A percentile compares a stretch with the other conserved stretches of the same genome.
These are phyloP conservation scores for Podaxis sp. DNA, from an alignment of 768 basidiomycete species.

Conservation along the genomic window DNA sequence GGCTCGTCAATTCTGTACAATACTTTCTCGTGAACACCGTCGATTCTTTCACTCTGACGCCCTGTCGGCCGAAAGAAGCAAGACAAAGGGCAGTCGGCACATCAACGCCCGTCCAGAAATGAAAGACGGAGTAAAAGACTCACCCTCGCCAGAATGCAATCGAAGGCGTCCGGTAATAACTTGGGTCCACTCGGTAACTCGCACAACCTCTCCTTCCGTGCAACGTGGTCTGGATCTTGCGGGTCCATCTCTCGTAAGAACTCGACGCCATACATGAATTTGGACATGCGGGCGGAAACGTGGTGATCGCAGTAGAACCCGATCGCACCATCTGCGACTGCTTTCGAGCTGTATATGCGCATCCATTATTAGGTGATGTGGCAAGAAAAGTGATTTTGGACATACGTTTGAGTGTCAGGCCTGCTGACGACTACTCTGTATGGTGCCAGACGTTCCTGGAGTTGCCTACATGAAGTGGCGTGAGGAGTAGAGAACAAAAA, in stretches of 20 bases:
- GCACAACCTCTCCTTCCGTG: constrained; percentile 63
- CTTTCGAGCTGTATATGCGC: constrained; percentile 64
- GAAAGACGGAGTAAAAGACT: constrained; percentile 22
- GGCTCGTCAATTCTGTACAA: constrained; percentile 76
- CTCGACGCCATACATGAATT: constrained; percentile 82
- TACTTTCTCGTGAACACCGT: constrained; percentile 82
- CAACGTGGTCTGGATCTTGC: constrained; percentile 63
- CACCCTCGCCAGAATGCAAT: constrained; percentile 74
- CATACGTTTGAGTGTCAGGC: constrained; percentile 79
- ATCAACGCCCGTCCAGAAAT: no score
- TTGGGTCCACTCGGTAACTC: constrained; percentile 78
- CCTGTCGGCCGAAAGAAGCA: constrained; percentile 31
- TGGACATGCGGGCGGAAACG: constrained; percentile 79
- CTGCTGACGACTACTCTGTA: constrained; percentile 63
- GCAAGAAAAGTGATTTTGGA: not conserved
- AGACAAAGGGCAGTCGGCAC: no score
- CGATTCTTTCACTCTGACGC: constrained; percentile 77
- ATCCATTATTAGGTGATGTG: no score
- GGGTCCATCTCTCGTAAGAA: constrained; percentile 69
- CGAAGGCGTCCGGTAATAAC: constrained; percentile 80
- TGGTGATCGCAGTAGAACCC: constrained; percentile 86
- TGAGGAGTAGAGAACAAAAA: not conserved
- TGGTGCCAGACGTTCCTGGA: constrained; percentile 65
- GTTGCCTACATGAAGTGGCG: constrained; percentile 38
- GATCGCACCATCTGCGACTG: constrained; percentile 81